These are phyloP conservation scores for Metschnikowia dekortorum DNA, from an alignment of 805 yeast species.

Conservation along the genomic window DNA sequence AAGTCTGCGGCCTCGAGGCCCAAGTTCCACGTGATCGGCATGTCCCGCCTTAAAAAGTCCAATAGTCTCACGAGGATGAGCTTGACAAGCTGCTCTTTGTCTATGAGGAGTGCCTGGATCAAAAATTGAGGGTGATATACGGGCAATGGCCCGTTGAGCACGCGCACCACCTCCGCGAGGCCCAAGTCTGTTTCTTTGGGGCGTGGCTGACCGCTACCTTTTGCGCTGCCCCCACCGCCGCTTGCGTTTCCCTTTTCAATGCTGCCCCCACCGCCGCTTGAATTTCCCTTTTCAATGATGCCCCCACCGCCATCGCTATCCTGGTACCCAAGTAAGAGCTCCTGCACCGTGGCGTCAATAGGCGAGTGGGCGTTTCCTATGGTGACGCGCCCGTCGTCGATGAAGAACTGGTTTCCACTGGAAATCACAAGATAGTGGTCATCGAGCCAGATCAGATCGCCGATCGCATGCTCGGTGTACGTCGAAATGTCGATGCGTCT, in stretches of 20 bases:
- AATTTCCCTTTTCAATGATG: no score
- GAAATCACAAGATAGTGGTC: conserved; percentile 79
- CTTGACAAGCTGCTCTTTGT: conserved; percentile 51
- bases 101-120: conserved; percentile 67
- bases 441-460: conserved; percentile 84
- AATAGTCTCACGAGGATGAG: conserved; percentile 54
- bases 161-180: conserved; percentile 66
- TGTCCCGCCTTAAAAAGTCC: conserved; percentile 42
- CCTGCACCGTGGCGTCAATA: conserved; percentile 51
- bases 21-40: conserved; percentile 31
- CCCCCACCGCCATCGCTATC: not conserved
- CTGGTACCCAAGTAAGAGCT: conserved; percentile 32
- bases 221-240: not conserved
- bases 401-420: conserved; percentile 83
- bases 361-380: conserved; percentile 21
- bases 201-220: no score
- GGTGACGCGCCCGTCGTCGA: conserved; percentile 61
- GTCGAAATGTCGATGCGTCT: conserved; percentile 65
- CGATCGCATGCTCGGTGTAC: conserved; percentile 76
- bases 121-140: conserved; percentile 86
- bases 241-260: no score
- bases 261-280: no score
- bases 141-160: conserved; percentile 86
- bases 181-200: conserved; percentile 22
- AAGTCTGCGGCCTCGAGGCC: conserved; percentile 18